Conservation (phyloP, 371 early-diverging fungal genomes). For the Mortierella sp. region DNA sequence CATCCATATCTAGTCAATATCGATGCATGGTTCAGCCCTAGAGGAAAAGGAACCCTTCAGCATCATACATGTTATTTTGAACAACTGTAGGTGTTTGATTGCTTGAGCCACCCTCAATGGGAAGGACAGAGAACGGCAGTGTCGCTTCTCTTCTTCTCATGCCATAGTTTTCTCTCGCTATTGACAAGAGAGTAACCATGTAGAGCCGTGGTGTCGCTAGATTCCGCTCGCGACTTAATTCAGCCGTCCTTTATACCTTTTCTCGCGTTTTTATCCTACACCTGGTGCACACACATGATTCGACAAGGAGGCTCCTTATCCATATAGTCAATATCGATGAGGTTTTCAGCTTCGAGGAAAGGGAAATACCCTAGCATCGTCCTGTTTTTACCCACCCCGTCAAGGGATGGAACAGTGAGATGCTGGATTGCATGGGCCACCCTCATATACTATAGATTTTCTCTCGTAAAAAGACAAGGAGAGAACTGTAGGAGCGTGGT, state of each 20-base stretch:
- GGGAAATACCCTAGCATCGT: neutral
- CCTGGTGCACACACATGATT: neutral
- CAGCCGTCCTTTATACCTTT: neutral
- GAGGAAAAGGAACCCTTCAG: neutral
- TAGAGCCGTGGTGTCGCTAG: slow-evolving; percentile 5
- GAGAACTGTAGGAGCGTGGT: neutral
- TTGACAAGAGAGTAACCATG: neutral
- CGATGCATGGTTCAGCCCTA: neutral
- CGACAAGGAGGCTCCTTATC: neutral
- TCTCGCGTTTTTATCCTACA: neutral
- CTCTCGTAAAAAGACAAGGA: neutral
- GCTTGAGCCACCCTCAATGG: neutral
- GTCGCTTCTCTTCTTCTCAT: neutral
- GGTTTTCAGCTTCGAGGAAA: neutral
- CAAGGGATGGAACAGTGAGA: neutral
- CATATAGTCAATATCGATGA: neutral
- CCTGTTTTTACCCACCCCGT: neutral
- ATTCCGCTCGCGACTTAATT: slow-evolving; percentile 1
- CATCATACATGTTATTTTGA: neutral
- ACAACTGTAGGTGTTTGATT: neutral
- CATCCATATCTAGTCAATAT: too few species aligned
- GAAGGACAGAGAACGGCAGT: neutral
- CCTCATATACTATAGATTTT: neutral
- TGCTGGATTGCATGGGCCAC: neutral
- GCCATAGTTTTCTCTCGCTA: neutral